Base-by-base conservation (phyloP, 1,139 yeast species). In the Saccharomyces pastorianus region DNA sequence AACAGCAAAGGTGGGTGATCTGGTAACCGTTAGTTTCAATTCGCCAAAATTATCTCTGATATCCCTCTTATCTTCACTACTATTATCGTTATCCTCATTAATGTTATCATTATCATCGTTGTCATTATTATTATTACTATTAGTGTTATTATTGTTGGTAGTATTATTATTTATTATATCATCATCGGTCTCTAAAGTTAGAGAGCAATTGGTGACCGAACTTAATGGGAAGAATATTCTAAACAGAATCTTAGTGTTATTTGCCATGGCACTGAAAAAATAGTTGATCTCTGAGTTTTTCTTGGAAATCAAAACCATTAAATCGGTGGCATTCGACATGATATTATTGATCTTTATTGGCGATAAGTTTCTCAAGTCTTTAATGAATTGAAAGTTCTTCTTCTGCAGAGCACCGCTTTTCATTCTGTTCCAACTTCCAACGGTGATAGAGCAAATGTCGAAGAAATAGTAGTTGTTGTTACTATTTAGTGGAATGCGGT, bases 361-460 rank as follows among this genome's bases (percentile, higher is more conserved):
- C 0, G 89, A 82, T 44, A 86, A 70, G 62, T 85, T 85, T 25
- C 79, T 74, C 53, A 85, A 71, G 52, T 75, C 76, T 51, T 72
- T 71, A 46, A 73, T 67, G 29, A 61, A 60, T 23, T 67, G 64
- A 13, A 76, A 70, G 52, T 80, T 73, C 27, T 69, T 61, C 60
- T 66, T 58, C 51, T 71, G 66, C 55, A 82, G 73, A 55, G 75
- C 73, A 0, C 91, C 93, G 46, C 85, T 77, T 65, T 82, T 82
- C 59, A 85, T 78, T 59, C 95, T 72, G 66, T 85, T 90, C 95
- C 95, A 86, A 48, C 84, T 77, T 0, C 93, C 93, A 26, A 86
- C 90, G 1, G 85, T 79, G 25, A 85, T 74, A 26, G 87, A 82
- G 53, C 78, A 74, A 59, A 87, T 79, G 61, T 85, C 89, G 48